phyloP scores from a whole-genome alignment of 371 early-diverging fungal genomes.

The Chytridiales sp. region DNA sequence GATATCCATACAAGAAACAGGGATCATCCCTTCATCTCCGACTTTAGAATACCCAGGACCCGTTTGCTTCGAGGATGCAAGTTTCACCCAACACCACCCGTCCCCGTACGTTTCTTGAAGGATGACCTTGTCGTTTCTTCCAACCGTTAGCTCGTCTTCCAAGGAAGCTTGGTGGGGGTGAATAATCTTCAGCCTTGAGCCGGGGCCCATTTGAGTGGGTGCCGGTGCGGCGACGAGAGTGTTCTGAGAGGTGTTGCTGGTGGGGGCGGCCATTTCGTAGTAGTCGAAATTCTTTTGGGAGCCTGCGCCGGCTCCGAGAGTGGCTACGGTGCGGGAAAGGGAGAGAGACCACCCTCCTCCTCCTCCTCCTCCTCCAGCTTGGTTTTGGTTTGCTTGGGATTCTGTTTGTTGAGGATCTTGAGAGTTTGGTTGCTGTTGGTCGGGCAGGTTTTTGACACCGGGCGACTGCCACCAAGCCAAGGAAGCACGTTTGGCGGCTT shows the following conservation, averaged over 20 bases:
- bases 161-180: constrained; percentile 10
- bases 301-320: constrained; percentile 9
- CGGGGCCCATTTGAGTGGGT: constrained; percentile 9
- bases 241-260: neutral
- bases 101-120: constrained; percentile 11
- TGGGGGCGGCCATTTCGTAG: constrained; percentile 1
- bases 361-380: neutral
- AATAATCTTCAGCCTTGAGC: constrained; percentile 8
- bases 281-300: constrained; percentile 16
- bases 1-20: constrained; percentile 16
- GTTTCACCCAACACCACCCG: constrained; percentile 10
- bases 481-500: constrained; percentile 10
- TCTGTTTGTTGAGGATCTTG: too few relatives aligned
- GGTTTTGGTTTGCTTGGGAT: neutral
- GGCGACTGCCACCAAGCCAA: constrained; percentile 15
- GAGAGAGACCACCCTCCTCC: constrained; percentile 6
- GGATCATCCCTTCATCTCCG: constrained; percentile 11
- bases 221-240: constrained; percentile 8
- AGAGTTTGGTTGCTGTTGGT: constrained; percentile 1
- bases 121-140: neutral
- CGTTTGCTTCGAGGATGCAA: neutral
- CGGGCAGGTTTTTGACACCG: too few relatives aligned
- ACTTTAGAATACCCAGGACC: too few relatives aligned
- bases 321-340: constrained; percentile 4
- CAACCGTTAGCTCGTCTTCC: constrained; percentile 12